Evolutionary conservation across 768 basidiomycete species (phyloP), one percentile per base, ranked within the genome.

Genomic region (Filobasidium floriforme): DNA sequence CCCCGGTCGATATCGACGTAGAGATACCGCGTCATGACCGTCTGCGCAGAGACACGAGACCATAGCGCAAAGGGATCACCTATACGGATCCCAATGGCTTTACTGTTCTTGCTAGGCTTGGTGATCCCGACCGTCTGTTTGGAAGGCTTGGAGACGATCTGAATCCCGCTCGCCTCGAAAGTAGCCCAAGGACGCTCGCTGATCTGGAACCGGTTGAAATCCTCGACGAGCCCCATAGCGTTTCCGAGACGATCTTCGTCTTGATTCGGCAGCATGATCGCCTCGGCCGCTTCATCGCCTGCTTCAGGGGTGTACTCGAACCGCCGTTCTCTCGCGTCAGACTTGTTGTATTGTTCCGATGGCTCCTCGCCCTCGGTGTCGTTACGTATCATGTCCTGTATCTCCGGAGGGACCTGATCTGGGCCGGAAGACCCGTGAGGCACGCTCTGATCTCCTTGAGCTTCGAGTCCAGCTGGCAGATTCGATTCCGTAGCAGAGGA

Each of bases 21-120:
- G 89, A 97, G 92, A 79, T 93, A 97, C 82, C 94, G 94, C 65
- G 92, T 96, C 75, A 92, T 88, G 67, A 94, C 92, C 44, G 92
- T 92, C 80, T 97, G 92, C 15, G 89, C 90, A 80, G 94, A 92
- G 83, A 97, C 91, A 73, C 92, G 88, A 78, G 92, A 92, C 84
- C 92, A 94, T 57, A 97, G 84, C 62, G 90, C 90, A 60, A 97
- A 89, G 41, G 90, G 88, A 24, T 90, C 89, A 59, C 89, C 88
- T 32, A 88, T 88, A 63, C 91, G 84, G 77, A 96, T 91, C 81
- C 91, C 93, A 87, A 90, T 52, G 87, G 88, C 75, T 89, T 59
- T 61, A n/a, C 63, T 11, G 91, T 94, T 93, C 52, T 73, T 70
- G 60, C 46, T 65, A 37, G 67, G 63, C n/a, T 64, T 64, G 15